A percentile compares a stretch with the other conserved stretches of the same genome.
Conservation (phyloP, 225 moss, liverwort and hornwort species). For the Lunularia cruciata region DNA sequence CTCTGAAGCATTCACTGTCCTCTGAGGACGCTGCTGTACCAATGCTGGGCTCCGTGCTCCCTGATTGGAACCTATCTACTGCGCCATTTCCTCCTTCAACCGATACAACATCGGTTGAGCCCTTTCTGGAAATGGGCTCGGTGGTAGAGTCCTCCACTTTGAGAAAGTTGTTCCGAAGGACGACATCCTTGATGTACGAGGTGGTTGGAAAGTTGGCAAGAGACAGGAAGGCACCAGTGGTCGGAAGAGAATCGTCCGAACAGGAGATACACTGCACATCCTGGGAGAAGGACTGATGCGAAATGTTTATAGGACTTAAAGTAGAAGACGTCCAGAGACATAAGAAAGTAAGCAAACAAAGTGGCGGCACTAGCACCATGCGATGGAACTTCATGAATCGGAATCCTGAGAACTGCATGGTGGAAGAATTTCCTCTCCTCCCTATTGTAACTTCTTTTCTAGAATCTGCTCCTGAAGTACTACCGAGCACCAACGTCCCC, state of each 20-base stretch:
- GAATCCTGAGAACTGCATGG: constrained; percentile 6
- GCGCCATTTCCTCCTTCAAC: neutral
- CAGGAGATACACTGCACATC: constrained; percentile 41
- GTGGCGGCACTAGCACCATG: constrained; percentile 36
- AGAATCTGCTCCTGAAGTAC: too few relatives aligned
- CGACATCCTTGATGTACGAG: constrained; percentile 38
- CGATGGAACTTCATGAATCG: constrained; percentile 41
- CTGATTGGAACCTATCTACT: neutral
- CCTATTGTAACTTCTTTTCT: too few relatives aligned
- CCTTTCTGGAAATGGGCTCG: constrained; percentile 11
- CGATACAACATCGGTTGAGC: constrained; percentile 17
- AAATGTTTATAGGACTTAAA: constrained; percentile 27
- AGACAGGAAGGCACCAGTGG: constrained; percentile 32
- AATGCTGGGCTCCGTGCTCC: neutral
- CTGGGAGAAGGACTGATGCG: constrained; percentile 30
- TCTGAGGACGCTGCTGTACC: neutral
- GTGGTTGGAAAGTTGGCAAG: constrained; percentile 38
- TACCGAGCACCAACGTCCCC: too few relatives aligned
- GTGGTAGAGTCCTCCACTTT: constrained; percentile 40
- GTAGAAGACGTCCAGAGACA: constrained; percentile 40
- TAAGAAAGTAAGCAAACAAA: constrained; percentile 36
- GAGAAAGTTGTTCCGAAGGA: constrained; percentile 34
- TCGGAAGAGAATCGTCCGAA: constrained; percentile 15
- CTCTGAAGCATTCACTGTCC: neutral
- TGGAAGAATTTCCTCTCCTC: neutral